phyloP scores from a whole-genome alignment of 164 flowering plant species.

The Berberis vulgaris region DNA sequence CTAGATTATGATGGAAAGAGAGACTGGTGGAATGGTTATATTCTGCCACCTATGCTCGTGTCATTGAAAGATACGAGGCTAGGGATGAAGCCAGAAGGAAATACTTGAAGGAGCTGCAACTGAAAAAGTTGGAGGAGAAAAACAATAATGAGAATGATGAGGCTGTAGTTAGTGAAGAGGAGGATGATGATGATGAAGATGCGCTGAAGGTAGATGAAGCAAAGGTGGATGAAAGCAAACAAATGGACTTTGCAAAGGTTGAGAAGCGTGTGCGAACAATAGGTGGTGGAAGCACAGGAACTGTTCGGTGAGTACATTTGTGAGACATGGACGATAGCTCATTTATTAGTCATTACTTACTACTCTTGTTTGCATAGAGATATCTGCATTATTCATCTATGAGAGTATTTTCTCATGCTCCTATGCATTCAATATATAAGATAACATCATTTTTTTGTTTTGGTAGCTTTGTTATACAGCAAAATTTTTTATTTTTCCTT shows the following conservation, averaged over 20 bases:
- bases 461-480: neutral
- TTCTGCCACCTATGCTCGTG: conserved; percentile 53
- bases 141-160: conserved; percentile 41
- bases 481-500: neutral
- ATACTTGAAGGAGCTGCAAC: conserved; percentile 58
- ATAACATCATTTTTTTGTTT: too few species aligned
- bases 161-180: conserved; percentile 50
- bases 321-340: too few species aligned
- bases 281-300: conserved; percentile 97
- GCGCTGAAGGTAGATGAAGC: conserved; percentile 73
- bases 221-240: conserved; percentile 82
- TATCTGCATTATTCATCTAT: too few species aligned
- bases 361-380: too few species aligned
- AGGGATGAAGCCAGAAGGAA: conserved; percentile 69
- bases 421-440: too few species aligned
- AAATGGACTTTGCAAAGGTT: conserved; percentile 91
- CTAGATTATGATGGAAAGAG: conserved; percentile 80
- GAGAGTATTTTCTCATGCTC: too few species aligned
- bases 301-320: conserved; percentile 48
- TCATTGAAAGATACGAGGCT: conserved; percentile 63
- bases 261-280: conserved; percentile 97
- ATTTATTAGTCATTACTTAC: too few species aligned
- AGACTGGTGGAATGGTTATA: conserved; percentile 86
- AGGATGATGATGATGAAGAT: conserved; percentile 77
- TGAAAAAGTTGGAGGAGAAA: conserved; percentile 74